Conservation (phyloP, 805 yeast genomes). For the Wickerhamomyces canadensis region DNA sequence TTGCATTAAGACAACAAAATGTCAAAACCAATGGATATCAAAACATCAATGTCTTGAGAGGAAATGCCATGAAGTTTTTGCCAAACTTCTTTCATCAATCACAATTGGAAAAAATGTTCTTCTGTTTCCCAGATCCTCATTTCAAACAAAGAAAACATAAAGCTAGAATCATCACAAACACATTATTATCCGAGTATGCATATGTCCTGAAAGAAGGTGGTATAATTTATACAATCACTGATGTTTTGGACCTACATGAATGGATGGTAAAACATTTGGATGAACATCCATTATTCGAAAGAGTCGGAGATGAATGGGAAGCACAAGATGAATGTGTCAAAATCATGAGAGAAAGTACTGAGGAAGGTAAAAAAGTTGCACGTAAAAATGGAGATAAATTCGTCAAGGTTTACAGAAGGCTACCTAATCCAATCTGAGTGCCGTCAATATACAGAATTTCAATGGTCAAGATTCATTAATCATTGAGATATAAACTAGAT, state of each 20-base stretch:
- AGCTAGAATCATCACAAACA: conserved; percentile 90
- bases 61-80: conserved; percentile 94
- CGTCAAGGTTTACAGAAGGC: conserved; percentile 79
- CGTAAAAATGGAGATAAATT: conserved; percentile 85
- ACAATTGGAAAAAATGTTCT: conserved; percentile 86
- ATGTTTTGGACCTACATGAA: conserved; percentile 84
- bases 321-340: conserved; percentile 71
- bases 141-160: conserved; percentile 96
- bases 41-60: conserved; percentile 86
- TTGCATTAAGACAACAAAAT: conserved; percentile 63
- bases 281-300: conserved; percentile 85
- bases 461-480: too few species aligned
- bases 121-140: conserved; percentile 99
- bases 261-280: conserved; percentile 96
- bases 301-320: conserved; percentile 79
- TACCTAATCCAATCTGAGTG: conserved; percentile 51
- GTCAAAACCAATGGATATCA: conserved; percentile 46
- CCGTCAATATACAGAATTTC: too few species aligned
- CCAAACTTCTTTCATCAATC: conserved; percentile 87
- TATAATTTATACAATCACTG: conserved; percentile 88
- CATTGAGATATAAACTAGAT: too few species aligned
- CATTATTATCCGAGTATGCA: conserved; percentile 88
- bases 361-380: conserved; percentile 94
- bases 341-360: conserved; percentile 89
- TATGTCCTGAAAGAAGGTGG: conserved; percentile 85